Evolutionary conservation across 306 rosid species (phyloP).

Genomic region (Rosa multiflora): DNA sequence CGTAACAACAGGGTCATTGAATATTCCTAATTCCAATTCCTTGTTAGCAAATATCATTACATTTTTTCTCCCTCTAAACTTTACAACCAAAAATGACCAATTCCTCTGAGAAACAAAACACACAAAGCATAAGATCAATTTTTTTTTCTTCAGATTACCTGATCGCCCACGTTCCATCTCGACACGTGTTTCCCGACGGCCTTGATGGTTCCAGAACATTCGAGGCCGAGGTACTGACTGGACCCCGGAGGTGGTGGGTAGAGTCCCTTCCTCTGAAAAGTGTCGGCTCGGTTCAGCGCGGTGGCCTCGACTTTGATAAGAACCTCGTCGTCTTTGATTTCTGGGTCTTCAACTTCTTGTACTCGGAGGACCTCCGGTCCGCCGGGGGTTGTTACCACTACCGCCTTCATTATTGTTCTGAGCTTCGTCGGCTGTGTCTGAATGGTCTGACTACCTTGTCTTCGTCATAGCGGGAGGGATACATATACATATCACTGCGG

Average conservation of each 20-base stretch:
- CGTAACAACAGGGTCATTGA: no score
- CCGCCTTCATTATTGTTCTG: conserved; percentile 49
- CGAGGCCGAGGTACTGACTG: conserved; percentile 71
- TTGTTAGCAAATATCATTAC: no score
- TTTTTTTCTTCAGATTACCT: conserved; percentile 36
- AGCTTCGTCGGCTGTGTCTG: neutral
- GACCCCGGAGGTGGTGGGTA: conserved; percentile 82
- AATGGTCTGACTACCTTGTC: neutral
- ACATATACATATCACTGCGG: no score
- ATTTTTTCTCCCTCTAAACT: no score
- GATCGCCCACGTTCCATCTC: conserved; percentile 82
- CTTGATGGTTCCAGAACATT: conserved; percentile 73
- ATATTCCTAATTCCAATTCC: no score
- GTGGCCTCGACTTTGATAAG: conserved; percentile 71
- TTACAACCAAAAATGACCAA: no score
- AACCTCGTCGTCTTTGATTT: conserved; percentile 62
- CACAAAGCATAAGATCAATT: no score
- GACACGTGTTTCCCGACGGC: conserved; percentile 63
- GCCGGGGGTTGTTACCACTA: conserved; percentile 65
- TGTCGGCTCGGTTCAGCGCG: conserved; percentile 84
- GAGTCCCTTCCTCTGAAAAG: conserved; percentile 60
- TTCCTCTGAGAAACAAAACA: no score
- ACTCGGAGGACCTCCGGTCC: conserved; percentile 76
- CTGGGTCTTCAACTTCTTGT: conserved; percentile 70
- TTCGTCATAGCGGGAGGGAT: neutral